Evolutionary conservation across 495 filamentous ascomycete genomes (phyloP).

Genomic region (Echria macrotheca): DNA sequence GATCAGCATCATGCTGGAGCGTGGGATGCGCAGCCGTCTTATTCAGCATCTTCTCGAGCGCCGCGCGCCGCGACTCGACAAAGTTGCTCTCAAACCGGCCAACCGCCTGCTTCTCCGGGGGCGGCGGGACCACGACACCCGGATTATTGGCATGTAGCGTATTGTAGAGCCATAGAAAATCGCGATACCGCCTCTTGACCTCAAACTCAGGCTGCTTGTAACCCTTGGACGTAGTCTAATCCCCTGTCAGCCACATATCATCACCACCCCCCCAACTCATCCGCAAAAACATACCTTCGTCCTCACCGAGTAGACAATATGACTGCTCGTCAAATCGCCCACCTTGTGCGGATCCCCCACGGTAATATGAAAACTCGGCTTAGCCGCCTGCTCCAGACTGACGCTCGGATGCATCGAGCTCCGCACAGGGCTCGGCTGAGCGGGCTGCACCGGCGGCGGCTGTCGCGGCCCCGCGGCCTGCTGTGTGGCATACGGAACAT

Average conservation of each 20-base stretch:
- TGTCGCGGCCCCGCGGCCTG: constrained; percentile 50
- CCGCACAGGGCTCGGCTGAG: constrained; percentile 47
- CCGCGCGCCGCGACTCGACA: constrained; percentile 83
- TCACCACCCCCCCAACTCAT: background rate
- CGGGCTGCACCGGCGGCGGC: constrained; percentile 69
- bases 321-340: constrained; percentile 90
- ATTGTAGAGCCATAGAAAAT: constrained; percentile 97
- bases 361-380: constrained; percentile 83
- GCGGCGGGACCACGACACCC: constrained; percentile 90
- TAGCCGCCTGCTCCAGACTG: constrained; percentile 81
- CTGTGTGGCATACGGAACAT: constrained; percentile 42
- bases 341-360: constrained; percentile 98
- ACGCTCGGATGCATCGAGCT: constrained; percentile 73
- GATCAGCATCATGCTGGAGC: constrained; percentile 85
- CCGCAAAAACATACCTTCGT: constrained; percentile 65
- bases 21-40: constrained; percentile 87
- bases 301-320: constrained; percentile 93
- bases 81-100: constrained; percentile 96
- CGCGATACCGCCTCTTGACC: constrained; percentile 87
- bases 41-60: constrained; percentile 94
- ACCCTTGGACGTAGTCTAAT: constrained; percentile 87
- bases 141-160: constrained; percentile 90
- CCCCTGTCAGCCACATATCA: background rate
- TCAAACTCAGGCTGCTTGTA: constrained; percentile 87
- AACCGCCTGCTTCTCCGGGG: constrained; percentile 96